Evolutionary conservation across 495 filamentous ascomycete species (phyloP).

Genomic region (Penicillium bovifimosum): DNA sequence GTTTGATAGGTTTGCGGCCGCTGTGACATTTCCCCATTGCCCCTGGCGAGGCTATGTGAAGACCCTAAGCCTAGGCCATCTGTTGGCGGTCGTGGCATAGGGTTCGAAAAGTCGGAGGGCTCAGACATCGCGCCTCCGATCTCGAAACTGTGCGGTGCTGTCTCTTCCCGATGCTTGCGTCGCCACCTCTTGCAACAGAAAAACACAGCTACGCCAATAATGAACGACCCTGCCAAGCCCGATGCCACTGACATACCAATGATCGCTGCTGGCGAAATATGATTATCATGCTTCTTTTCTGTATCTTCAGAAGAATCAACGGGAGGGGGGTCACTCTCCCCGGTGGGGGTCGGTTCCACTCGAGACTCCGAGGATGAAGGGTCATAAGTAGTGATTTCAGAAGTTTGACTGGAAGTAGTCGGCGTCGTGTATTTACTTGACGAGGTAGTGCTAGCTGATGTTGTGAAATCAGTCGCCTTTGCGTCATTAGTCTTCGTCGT

Average conservation of each 20-base stretch:
- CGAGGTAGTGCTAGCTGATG: slow-evolving; percentile 4
- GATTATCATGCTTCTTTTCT: slow-evolving; percentile 9
- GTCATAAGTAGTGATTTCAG: background rate
- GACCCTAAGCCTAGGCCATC: slow-evolving; percentile 11
- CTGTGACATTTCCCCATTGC: slow-evolving; percentile 12
- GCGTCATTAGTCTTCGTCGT: slow-evolving; percentile 18
- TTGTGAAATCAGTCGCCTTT: slow-evolving; percentile 1
- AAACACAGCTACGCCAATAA: slow-evolving; percentile 35
- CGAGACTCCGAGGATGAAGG: background rate
- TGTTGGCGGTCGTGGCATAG: slow-evolving; percentile 15
- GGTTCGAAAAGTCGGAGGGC: slow-evolving; percentile 31
- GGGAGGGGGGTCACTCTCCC: background rate
- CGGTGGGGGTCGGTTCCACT: background rate
- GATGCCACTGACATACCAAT: slow-evolving; percentile 41
- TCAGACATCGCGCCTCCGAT: slow-evolving; percentile 42
- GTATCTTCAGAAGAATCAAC: background rate
- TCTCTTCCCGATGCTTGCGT: slow-evolving; percentile 9
- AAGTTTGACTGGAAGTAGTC: slow-evolving; percentile 1
- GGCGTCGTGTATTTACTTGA: slow-evolving; percentile 1
- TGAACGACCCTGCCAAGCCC: slow-evolving; percentile 34
- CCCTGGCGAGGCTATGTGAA: background rate
- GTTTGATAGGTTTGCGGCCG: slow-evolving; percentile 3
- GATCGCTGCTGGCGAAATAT: slow-evolving; percentile 30
- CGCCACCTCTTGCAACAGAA: slow-evolving; percentile 32
- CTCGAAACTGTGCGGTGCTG: slow-evolving; percentile 34